Conservation (phyloP, 805 yeast genomes). For the Metschnikowia gruessii region DNA sequence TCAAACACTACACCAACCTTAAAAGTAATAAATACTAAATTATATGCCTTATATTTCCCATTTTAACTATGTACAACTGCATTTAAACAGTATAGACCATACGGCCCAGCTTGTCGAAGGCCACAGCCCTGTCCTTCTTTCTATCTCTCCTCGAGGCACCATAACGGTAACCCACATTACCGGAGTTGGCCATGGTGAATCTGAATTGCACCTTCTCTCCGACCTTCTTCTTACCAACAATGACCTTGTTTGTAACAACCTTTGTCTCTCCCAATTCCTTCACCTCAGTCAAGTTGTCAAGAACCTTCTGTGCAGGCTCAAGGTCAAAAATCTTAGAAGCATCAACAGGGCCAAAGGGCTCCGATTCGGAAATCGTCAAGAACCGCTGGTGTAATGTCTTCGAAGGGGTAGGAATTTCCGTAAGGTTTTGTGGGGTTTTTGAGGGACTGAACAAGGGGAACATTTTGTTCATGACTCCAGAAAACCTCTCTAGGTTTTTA, state of each 20-base stretch:
- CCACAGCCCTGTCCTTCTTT: conserved; percentile 76
- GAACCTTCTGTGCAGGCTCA: conserved; percentile 82
- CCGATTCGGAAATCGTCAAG: conserved; percentile 87
- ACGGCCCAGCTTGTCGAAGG: conserved; percentile 65
- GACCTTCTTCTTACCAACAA: conserved; percentile 54
- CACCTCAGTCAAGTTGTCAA: conserved; percentile 62
- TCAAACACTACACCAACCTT: no score
- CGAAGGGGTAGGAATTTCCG: conserved; percentile 91
- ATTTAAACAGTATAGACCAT: conserved; percentile 36
- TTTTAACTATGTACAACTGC: conserved; percentile 9
- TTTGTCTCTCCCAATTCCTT: conserved; percentile 48
- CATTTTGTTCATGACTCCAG: conserved; percentile 66
- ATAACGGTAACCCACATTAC: conserved; percentile 85
- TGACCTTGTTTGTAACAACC: conserved; percentile 29
- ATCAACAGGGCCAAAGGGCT: conserved; percentile 93
- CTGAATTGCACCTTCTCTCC: conserved; percentile 73
- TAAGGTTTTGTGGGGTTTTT: conserved; percentile 62
- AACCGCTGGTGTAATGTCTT: conserved; percentile 80
- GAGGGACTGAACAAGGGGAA: conserved; percentile 64
- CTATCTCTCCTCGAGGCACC: conserved; percentile 89
- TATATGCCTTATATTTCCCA: conserved; percentile 1
- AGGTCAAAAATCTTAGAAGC: conserved; percentile 82
- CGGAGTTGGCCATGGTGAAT: conserved; percentile 76
- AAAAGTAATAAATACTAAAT: no score
- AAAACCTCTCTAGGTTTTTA: conserved; percentile 57